Percentiles rank a stretch among this genome's conserved stretches.
Conservation (phyloP, 1,284 basidiomycete species). For the Fistulina hepatica region DNA sequence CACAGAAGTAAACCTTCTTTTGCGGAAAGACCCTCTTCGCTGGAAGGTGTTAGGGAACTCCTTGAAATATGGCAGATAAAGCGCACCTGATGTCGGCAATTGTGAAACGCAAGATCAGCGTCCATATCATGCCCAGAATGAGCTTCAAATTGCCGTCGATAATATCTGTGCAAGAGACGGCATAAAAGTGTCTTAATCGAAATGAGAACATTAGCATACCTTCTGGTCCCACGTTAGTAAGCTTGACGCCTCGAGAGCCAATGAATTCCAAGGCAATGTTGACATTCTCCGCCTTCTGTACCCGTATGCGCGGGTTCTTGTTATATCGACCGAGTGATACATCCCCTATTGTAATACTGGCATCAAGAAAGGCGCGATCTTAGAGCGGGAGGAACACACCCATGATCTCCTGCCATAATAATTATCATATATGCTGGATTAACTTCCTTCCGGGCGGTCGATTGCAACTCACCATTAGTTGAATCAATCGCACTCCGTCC, state of each 20-base stretch:
- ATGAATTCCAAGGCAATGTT: slow-evolving; percentile 96
- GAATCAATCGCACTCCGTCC: slow-evolving; percentile 91
- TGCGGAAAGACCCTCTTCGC: slow-evolving; percentile 93
- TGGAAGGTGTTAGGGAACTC: slow-evolving; percentile 25
- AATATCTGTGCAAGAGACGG: slow-evolving; percentile 53
- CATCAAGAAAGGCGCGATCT: slow-evolving; percentile 2
- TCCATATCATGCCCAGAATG: slow-evolving; percentile 99
- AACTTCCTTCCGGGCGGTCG: slow-evolving; percentile 6
- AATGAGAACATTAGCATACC: slow-evolving; percentile 33
- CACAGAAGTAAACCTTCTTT: slow-evolving; percentile 94
- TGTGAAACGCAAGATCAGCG: slow-evolving; percentile 90
- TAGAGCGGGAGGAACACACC: slow-evolving; percentile 33
- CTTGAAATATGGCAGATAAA: slow-evolving; percentile 3
- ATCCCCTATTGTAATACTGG: slow-evolving; percentile 54
- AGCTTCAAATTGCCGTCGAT: slow-evolving; percentile 97
- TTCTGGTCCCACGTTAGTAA: slow-evolving; percentile 96
- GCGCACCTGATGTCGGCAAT: slow-evolving; percentile 93
- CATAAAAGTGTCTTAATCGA: slow-evolving; percentile 1
- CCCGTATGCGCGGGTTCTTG: slow-evolving; percentile 78
- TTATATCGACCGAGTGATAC: slow-evolving; percentile 88
- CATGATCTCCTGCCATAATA: slow-evolving; percentile 76
- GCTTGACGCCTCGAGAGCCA: slow-evolving; percentile 84
- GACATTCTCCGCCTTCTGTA: slow-evolving; percentile 98
- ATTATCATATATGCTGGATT: slow-evolving; percentile 7
- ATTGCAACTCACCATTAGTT: slow-evolving; percentile 61